phyloP scores from a whole-genome alignment of 2,329 filamentous ascomycete species.

The Fusarium pseudocircinatum region DNA sequence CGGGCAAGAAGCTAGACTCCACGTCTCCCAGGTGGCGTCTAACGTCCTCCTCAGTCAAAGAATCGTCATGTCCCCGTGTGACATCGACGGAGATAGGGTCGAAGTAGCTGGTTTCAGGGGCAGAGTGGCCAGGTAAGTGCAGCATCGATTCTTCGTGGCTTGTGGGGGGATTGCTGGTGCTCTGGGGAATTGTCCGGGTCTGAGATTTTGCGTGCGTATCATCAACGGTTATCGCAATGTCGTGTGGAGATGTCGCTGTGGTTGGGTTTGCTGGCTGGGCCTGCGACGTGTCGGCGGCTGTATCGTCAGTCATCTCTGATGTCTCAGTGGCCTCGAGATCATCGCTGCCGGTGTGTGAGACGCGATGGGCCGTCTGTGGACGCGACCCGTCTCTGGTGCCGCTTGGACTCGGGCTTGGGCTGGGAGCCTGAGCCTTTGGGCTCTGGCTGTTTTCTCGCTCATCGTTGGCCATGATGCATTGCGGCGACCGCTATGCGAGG shows the following conservation, averaged over 20 bases:
- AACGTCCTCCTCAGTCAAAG: constrained; percentile 63
- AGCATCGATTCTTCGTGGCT: constrained; percentile 27
- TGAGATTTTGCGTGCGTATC: constrained; percentile 17
- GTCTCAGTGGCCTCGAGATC: constrained; percentile 24
- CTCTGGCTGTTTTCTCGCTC: constrained; percentile 39
- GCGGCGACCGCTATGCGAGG: constrained; percentile 34
- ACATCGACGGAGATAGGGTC: constrained; percentile 52
- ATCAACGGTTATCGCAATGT: constrained; percentile 33
- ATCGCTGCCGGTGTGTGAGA: constrained; percentile 23
- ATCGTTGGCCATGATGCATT: constrained; percentile 52
- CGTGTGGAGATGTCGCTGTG: constrained; percentile 14
- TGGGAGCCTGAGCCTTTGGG: constrained; percentile 29
- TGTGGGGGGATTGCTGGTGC: constrained; percentile 8
- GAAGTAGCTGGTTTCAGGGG: constrained; percentile 54
- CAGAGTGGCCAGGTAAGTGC: constrained; percentile 33
- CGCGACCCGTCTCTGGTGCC: constrained; percentile 27
- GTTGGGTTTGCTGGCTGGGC: constrained; percentile 14
- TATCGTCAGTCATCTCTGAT: constrained; percentile 29
- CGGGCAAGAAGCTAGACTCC: constrained; percentile 72
- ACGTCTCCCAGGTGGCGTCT: constrained; percentile 69
- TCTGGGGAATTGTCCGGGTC: constrained; percentile 1
- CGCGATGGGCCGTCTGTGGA: constrained; percentile 42
- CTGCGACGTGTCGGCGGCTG: constrained; percentile 21
- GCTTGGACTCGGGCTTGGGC: constrained; percentile 15
- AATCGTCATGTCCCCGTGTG: constrained; percentile 53